These are phyloP conservation scores for Botrytis pseudocinerea DNA, from an alignment of 2,329 filamentous ascomycete species.

Conservation along the genomic window DNA sequence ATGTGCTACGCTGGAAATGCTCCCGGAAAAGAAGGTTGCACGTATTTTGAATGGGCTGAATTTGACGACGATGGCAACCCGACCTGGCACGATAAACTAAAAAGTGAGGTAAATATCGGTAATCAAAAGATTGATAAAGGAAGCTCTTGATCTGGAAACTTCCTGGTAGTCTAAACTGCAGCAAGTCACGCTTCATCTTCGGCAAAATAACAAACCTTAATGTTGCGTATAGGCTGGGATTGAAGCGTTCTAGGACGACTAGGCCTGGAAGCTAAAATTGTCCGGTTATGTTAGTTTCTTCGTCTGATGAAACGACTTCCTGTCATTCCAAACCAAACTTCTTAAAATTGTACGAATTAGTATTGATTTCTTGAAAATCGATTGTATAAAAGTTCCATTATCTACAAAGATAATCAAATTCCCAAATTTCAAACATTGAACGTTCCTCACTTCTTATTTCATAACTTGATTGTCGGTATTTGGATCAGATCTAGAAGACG, in stretches of 20 bases:
- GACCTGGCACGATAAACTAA: conserved; percentile 49
- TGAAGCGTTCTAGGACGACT: not conserved
- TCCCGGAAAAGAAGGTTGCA: conserved; percentile 68
- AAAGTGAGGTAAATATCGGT: not conserved
- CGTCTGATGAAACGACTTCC: not conserved
- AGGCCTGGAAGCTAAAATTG: too few species aligned
- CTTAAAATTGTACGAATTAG: not conserved
- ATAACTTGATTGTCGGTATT: not conserved
- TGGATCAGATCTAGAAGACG: not conserved
- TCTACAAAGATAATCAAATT: not conserved
- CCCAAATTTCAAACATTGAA: too few species aligned
- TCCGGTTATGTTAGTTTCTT: not conserved
- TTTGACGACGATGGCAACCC: conserved; percentile 88
- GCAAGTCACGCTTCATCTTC: not conserved
- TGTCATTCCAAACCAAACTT: not conserved
- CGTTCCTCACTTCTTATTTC: not conserved
- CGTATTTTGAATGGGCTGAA: conserved; percentile 81
- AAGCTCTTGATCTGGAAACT: not conserved
- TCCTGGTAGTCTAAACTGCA: not conserved
- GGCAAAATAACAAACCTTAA: too few species aligned
- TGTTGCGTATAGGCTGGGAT: not conserved
- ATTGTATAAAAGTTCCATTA: not conserved
- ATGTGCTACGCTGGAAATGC: conserved; percentile 82
- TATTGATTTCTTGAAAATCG: too few species aligned
- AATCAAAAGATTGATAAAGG: not conserved